phyloP scores from a whole-genome alignment of 331 rosid genomes.

The Rosa hybrid region DNA sequence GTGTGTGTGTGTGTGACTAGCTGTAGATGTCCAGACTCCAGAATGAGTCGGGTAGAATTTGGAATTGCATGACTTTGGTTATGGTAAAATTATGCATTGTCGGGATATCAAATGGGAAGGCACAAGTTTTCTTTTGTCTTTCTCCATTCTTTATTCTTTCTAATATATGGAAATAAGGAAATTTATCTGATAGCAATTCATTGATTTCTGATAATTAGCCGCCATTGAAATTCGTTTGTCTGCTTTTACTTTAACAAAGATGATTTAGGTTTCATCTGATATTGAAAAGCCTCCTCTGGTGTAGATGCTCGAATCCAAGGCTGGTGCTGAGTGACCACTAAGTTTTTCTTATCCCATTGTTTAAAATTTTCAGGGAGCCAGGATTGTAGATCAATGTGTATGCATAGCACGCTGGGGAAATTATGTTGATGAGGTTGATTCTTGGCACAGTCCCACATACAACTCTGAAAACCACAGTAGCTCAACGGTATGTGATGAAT shows the following conservation, averaged over 20 bases:
- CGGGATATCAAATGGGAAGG: neutral
- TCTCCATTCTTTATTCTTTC: neutral
- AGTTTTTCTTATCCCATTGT: constrained; percentile 8
- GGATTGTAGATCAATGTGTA: constrained; percentile 59
- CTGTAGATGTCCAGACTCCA: neutral
- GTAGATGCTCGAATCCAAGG: neutral
- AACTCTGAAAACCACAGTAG: constrained; percentile 33
- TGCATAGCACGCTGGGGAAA: constrained; percentile 63
- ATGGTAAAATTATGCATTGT: neutral
- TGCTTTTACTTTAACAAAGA: neutral
- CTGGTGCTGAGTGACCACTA: neutral
- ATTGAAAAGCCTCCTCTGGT: neutral
- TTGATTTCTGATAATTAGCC: neutral
- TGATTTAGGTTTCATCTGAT: neutral
- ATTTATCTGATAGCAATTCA: neutral
- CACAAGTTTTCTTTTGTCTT: neutral
- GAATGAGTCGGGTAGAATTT: neutral
- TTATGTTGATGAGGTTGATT: constrained; percentile 43
- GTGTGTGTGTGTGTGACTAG: too few relatives aligned
- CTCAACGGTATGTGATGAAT: constrained; percentile 44
- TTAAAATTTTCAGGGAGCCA: constrained; percentile 64
- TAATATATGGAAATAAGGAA: neutral
- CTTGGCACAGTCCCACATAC: constrained; percentile 43
- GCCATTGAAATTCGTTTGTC: neutral
- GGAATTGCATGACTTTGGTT: neutral